phyloP scores from a whole-genome alignment of 1,139 yeast genomes.

The Blastobotrys serpentis region DNA sequence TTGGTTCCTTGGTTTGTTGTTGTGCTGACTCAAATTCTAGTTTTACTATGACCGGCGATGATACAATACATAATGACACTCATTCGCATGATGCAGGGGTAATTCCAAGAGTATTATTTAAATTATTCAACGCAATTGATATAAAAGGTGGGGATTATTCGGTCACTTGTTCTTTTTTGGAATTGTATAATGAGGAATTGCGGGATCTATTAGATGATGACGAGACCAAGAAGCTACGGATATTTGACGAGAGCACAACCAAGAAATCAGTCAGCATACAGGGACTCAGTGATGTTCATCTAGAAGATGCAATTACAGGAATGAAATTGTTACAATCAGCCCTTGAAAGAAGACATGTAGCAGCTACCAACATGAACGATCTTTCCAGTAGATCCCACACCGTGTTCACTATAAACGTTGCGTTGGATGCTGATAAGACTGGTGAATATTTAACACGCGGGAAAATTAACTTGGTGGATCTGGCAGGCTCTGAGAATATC shows the following conservation, averaged over 20 bases:
- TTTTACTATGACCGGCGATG: conserved; percentile 79
- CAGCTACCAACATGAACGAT: conserved; percentile 68
- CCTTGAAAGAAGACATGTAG: conserved; percentile 56
- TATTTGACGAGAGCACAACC: conserved; percentile 43
- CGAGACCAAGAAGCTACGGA: conserved; percentile 39
- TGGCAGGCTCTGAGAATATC: conserved; percentile 88
- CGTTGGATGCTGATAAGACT: conserved; percentile 37
- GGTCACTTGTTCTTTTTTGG: conserved; percentile 69
- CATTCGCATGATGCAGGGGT: conserved; percentile 53
- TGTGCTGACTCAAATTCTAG: conserved; percentile 20
- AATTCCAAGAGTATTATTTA: conserved; percentile 61
- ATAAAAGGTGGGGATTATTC: conserved; percentile 51
- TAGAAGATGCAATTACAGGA: conserved; percentile 42
- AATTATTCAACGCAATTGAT: conserved; percentile 25
- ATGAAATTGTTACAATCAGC: conserved; percentile 51
- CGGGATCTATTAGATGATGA: conserved; percentile 52
- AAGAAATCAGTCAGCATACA: conserved; percentile 42
- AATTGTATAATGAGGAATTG: conserved; percentile 71
- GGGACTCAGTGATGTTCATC: conserved; percentile 49
- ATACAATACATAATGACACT: conserved; percentile 28
- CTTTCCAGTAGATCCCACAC: conserved; percentile 67
- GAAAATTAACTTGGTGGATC: conserved; percentile 76
- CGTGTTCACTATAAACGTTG: conserved; percentile 64
- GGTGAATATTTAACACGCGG: conserved; percentile 43
- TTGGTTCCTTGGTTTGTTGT: not conserved